phyloP scores from a whole-genome alignment of 2,329 filamentous ascomycete genomes.

The Neopestalotiopsis rosae region DNA sequence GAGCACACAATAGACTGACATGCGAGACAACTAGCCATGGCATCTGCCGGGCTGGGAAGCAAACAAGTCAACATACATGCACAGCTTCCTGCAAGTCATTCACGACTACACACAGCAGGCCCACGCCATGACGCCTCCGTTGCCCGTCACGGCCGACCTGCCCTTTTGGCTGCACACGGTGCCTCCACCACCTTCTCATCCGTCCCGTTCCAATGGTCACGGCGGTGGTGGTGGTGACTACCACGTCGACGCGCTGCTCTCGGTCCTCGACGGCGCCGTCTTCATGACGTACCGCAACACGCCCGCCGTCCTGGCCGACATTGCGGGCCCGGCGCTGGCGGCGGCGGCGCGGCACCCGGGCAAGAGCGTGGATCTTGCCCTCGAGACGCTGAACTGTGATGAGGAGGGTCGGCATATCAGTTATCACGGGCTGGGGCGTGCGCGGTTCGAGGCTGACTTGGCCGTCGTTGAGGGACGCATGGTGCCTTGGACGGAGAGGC shows the following conservation, averaged over 20 bases:
- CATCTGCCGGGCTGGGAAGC: not conserved
- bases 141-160: constrained; percentile 5
- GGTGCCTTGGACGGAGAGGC: not conserved
- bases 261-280: constrained; percentile 3
- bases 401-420: not conserved
- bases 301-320: not conserved
- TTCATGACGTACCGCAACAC: constrained; percentile 13
- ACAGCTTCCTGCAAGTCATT: not conserved
- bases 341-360: not conserved
- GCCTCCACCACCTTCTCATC: not conserved
- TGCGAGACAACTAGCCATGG: not conserved
- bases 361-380: not conserved
- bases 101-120: not conserved
- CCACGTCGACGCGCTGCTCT: constrained; percentile 1
- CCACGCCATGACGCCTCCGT: not conserved
- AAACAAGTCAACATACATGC: not conserved
- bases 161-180: constrained; percentile 10
- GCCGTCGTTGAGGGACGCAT: not conserved
- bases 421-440: not conserved
- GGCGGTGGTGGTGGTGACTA: not conserved
- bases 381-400: not conserved
- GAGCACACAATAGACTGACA: no score
- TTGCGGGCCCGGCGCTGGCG: not conserved
- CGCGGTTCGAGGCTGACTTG: not conserved
- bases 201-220: no score